A percentile compares a stretch with the other conserved stretches of the same genome.
Conservation (phyloP, 2,329 filamentous ascomycete genomes). For the Penicillium palitans region DNA sequence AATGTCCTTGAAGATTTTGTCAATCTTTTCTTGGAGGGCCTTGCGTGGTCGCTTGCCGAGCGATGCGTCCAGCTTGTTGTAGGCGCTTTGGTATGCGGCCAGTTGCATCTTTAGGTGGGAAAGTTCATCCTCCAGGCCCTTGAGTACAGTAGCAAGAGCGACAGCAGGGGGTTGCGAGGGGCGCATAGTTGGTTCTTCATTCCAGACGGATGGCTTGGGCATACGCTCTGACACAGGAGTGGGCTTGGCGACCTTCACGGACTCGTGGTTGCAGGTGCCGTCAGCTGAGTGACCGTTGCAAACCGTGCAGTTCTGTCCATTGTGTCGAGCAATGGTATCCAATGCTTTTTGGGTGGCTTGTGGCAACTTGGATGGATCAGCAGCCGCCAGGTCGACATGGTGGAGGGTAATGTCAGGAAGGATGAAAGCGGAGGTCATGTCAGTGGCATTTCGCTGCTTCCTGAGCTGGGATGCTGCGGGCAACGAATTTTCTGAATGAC, state of each 20-base stretch:
- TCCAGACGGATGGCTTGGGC: constrained; percentile 44
- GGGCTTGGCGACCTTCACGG: constrained; percentile 50
- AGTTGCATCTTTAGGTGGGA: constrained; percentile 72
- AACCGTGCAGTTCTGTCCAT: constrained; percentile 57
- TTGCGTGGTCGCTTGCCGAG: constrained; percentile 66
- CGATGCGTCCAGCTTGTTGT: constrained; percentile 67
- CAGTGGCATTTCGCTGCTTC: constrained; percentile 50
- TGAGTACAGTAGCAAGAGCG: constrained; percentile 80
- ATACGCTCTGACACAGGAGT: constrained; percentile 54
- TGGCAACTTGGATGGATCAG: constrained; percentile 37
- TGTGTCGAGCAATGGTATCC: constrained; percentile 49
- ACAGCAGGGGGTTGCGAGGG: constrained; percentile 66
- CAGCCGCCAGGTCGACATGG: constrained; percentile 30
- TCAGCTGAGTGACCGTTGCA: constrained; percentile 49
- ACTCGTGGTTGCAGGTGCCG: constrained; percentile 36
- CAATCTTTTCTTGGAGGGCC: constrained; percentile 61
- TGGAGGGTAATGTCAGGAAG: constrained; percentile 62
- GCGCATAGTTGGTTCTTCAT: constrained; percentile 61
- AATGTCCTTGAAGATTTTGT: constrained; percentile 61
- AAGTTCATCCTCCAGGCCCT: constrained; percentile 77
- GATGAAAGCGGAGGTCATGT: constrained; percentile 66
- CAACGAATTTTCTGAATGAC: constrained; percentile 49
- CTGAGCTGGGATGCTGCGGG: constrained; percentile 53
- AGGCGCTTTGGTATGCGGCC: constrained; percentile 60
- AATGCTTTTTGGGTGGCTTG: constrained; percentile 44